Base-by-base conservation (phyloP, 805 yeast species). In the Starmerella sp. region DNA sequence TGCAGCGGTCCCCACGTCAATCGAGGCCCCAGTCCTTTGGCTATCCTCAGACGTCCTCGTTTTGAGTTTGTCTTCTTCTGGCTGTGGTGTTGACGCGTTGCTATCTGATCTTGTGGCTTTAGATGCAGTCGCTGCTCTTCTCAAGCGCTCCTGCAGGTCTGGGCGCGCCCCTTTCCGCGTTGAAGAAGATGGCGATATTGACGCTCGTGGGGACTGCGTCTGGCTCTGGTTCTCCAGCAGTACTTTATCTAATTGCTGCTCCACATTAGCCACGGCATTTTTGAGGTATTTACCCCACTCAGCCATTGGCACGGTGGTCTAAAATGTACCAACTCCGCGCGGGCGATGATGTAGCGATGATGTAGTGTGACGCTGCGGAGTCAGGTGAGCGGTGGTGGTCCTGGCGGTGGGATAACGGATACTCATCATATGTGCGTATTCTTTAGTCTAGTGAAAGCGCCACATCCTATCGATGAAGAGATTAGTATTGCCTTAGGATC, bases 91-190 rank as follows among this genome's bases (percentile, higher is more conserved):
- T 7, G 41, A 29, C 34, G 22, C 43, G 9, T n/a, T 13, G 43
- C 30, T 11, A 9, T 15, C 38, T 13, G 15, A 4, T 10, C 15
- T 32, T 11, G 22, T 29, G 34, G 58, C 34, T 14, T 37, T 36
- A 6, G 38, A 34, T 5, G 43, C 78, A 75, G 6, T 59, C 11
- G 95, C 88, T 0, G 96, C 96, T 58, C 81, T 69, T 1, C 93
- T 95, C 52, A 90, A 73, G 57, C 97, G 75, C 63, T 90, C 96
- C 63, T 87, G 95, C 61, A 91, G 73, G 0, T 95, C 82, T 17
- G 86, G 70, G 58, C 90, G 74, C 39, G 57, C 37, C 32, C 47
- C 15, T 10, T 31, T 39, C 15, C 30, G 32, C 28, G 14, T 30
- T 2, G 22, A n/a, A n/a, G 42, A 17, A 7, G 38, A 8, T 5